Percentiles rank a stretch among this genome's conserved stretches.
These are phyloP conservation scores for Salix viminalis DNA, from an alignment of 345 rosid genomes.

Conservation along the genomic window DNA sequence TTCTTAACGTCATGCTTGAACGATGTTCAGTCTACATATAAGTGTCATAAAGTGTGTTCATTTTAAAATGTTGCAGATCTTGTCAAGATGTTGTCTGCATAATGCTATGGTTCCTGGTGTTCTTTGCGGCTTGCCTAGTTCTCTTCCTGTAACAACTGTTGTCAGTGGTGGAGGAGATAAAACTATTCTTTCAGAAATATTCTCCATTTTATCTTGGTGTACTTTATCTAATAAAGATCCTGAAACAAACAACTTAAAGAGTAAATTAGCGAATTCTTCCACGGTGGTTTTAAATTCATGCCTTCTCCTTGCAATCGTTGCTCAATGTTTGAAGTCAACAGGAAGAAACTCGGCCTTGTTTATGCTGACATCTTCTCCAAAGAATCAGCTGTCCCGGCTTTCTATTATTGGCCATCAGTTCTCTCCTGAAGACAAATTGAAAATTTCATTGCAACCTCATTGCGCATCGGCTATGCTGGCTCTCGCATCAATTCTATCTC, in stretches of 20 bases:
- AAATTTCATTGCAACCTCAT: conserved; percentile 54
- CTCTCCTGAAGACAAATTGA: conserved; percentile 59
- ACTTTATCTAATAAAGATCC: conserved; percentile 52
- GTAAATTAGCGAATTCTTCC: conserved; percentile 52
- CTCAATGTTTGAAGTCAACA: conserved; percentile 75
- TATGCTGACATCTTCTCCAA: conserved; percentile 82
- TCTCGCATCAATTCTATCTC: conserved; percentile 84
- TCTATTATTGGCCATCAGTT: conserved; percentile 64
- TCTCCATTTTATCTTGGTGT: conserved; percentile 58
- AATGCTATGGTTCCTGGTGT: conserved; percentile 65
- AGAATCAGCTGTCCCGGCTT: conserved; percentile 79
- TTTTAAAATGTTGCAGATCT: conserved; percentile 51
- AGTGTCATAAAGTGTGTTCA: neutral
- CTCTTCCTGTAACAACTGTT: conserved; percentile 71
- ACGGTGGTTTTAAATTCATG: conserved; percentile 58
- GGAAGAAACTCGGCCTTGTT: conserved; percentile 83
- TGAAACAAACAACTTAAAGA: conserved; percentile 48
- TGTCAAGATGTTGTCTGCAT: conserved; percentile 84
- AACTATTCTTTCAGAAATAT: conserved; percentile 80
- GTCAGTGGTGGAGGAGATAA: conserved; percentile 96
- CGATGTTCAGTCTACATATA: too few species aligned
- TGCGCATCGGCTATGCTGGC: conserved; percentile 91
- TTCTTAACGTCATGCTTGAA: too few species aligned
- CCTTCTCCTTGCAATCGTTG: conserved; percentile 66
- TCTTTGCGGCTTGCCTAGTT: conserved; percentile 88